Conservation (phyloP, 495 filamentous ascomycete genomes). For the Aspergillus saccharolyticus region DNA sequence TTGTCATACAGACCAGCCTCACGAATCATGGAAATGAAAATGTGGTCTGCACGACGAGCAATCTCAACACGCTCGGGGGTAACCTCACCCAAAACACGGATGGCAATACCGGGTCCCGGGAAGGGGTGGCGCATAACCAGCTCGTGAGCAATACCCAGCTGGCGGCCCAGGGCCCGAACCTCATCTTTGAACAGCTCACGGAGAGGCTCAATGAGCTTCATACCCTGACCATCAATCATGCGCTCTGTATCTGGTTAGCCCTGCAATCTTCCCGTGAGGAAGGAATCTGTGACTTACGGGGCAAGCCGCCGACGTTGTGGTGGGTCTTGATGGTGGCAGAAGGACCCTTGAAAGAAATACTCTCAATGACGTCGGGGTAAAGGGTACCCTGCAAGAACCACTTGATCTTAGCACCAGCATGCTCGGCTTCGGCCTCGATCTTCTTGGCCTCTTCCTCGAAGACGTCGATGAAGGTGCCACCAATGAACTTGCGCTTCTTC, state of each 20-base stretch:
- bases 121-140: slow-evolving; percentile 84
- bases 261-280: not conserved
- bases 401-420: slow-evolving; percentile 63
- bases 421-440: slow-evolving; percentile 63
- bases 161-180: slow-evolving; percentile 64
- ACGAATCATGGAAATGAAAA: slow-evolving; percentile 80
- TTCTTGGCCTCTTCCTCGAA: slow-evolving; percentile 77
- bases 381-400: slow-evolving; percentile 85
- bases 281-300: slow-evolving; percentile 9
- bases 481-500: slow-evolving; percentile 92
- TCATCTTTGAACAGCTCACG: slow-evolving; percentile 82
- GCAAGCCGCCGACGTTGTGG: slow-evolving; percentile 77
- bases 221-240: slow-evolving; percentile 51
- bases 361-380: slow-evolving; percentile 78
- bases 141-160: slow-evolving; percentile 70
- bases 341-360: slow-evolving; percentile 76
- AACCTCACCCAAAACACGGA: slow-evolving; percentile 86
- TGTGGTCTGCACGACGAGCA: slow-evolving; percentile 73
- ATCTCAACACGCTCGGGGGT: slow-evolving; percentile 75
- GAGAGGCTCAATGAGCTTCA: slow-evolving; percentile 76
- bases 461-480: slow-evolving; percentile 77
- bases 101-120: slow-evolving; percentile 79
- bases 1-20: slow-evolving; percentile 79
- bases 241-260: slow-evolving; percentile 29
- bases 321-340: slow-evolving; percentile 78